Percentiles rank a stretch among this genome's conserved stretches.
These are phyloP conservation scores for Sclerotiophoma versabilis DNA, from an alignment of 2,329 filamentous ascomycete species.

Conservation along the genomic window DNA sequence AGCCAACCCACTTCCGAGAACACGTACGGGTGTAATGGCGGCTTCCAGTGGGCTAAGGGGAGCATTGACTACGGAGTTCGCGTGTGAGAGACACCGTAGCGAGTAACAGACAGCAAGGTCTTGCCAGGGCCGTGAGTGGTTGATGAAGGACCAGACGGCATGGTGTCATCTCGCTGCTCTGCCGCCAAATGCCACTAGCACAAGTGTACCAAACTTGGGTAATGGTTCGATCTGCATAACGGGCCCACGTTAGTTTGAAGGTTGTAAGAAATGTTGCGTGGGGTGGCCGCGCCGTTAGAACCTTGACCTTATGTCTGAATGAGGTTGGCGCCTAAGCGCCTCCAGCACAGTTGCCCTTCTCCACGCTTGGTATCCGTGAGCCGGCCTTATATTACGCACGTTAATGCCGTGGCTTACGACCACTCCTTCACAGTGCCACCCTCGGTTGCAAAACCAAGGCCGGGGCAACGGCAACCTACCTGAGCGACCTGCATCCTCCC, in stretches of 20 bases:
- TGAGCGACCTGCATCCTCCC: constrained; percentile 12
- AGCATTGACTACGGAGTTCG: constrained; percentile 36
- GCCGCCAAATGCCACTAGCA: constrained; percentile 26
- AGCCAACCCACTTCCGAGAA: constrained; percentile 27
- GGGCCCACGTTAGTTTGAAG: constrained; percentile 35
- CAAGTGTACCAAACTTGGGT: constrained; percentile 30
- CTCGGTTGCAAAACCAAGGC: neutral
- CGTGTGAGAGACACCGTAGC: constrained; percentile 19
- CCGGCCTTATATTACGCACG: constrained; percentile 4
- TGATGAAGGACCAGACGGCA: constrained; percentile 10
- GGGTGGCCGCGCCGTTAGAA: constrained; percentile 38
- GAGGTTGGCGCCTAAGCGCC: constrained; percentile 33
- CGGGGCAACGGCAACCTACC: constrained; percentile 2
- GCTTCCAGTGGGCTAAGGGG: constrained; percentile 28
- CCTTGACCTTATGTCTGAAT: constrained; percentile 27
- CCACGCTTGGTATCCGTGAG: constrained; percentile 5
- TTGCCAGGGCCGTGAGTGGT: constrained; percentile 22
- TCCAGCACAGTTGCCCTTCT: constrained; percentile 2
- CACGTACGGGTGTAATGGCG: constrained; percentile 28
- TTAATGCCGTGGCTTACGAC: constrained; percentile 5
- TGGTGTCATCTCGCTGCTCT: constrained; percentile 34
- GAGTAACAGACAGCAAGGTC: constrained; percentile 7
- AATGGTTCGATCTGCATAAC: constrained; percentile 42
- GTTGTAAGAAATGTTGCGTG: constrained; percentile 31
- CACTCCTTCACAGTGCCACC: constrained; percentile 1